Base-by-base conservation (phyloP, 805 yeast species). In the Brettanomyces naardenensis region DNA sequence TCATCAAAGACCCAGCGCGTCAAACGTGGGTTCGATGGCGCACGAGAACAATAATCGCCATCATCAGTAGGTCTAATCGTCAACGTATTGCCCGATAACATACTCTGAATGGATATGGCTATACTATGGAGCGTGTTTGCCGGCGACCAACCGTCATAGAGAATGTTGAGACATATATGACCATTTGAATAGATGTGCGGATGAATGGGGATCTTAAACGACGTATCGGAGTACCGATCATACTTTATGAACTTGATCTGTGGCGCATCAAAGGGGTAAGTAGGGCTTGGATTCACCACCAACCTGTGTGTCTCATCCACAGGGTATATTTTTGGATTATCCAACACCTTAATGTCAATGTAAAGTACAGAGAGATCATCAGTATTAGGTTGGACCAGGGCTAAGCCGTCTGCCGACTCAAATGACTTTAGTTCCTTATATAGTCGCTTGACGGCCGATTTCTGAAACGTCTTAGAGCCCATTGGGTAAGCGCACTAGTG, bases 151-250 rank as follows among this genome's bases (percentile, higher is more conserved):
- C 71, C 80, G 15, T 67, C 68, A 3, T 82, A 86, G 27, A 81
- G 57, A 2, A 82, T 58, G 48, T 81, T 75, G 17, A 81, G 59
- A 51, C 90, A 81, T n/a, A 81, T 81, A 48, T 82, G 89, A 1
- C 89, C 90, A 49, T 82, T 82, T 23, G 80, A 69, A 50, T 81
- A 81, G 3, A 81, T 66, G 50, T 81, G 90, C 0, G 90, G 90
- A 50, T 81, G 88, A 3, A 79, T 47, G 1, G 90, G 90, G 3
- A 81, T 69, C 35, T 43, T 44, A 2, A 14, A 34, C 9, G 14
- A 10, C 10, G 14, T 15, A 11, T 6, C 13, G 1, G 47, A 23
- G 13, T 41, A 31, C 22, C 52, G 45, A 5, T 51, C 48, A 2
- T 41, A 43, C 3, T 39, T 46, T n/a, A 73, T 50, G 49, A 79